Percentiles rank a stretch among this genome's conserved stretches.
phyloP scores from a whole-genome alignment of 202 grass and related monocot species.

The Dendrocalamus latiflorus region DNA sequence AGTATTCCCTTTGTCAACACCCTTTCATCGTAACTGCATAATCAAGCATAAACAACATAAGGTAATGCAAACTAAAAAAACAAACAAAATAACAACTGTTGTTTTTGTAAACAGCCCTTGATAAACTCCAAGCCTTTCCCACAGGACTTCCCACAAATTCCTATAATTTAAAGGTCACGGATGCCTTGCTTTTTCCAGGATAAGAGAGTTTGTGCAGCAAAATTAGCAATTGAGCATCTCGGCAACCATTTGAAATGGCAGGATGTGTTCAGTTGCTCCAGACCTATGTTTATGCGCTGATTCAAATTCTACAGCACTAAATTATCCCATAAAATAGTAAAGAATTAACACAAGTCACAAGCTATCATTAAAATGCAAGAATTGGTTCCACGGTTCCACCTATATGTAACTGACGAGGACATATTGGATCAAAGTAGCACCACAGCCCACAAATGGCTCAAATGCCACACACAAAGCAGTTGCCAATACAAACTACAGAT shows the following conservation, averaged over 20 bases:
- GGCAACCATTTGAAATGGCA: neutral
- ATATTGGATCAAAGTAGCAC: conserved; percentile 4
- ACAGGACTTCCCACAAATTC: no score
- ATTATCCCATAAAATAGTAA: neutral
- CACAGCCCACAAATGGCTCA: neutral
- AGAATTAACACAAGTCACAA: neutral
- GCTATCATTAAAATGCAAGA: neutral
- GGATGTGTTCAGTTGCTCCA: neutral
- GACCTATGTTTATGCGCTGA: neutral
- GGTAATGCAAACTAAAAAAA: neutral
- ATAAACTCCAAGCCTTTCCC: no score
- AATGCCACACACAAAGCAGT: neutral
- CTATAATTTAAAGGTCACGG: neutral
- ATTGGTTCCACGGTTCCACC: neutral
- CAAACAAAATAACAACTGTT: neutral
- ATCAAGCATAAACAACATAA: conserved; percentile 5
- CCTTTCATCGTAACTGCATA: conserved; percentile 81
- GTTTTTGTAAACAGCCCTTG: neutral
- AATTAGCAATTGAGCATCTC: neutral
- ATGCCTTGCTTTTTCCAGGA: neutral
- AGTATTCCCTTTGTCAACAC: conserved; percentile 64
- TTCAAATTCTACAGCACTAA: neutral
- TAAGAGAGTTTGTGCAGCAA: neutral
- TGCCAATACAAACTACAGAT: neutral
- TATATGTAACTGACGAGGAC: neutral